Percentiles rank a stretch among this genome's conserved stretches.
phyloP scores from a whole-genome alignment of 2,329 filamentous ascomycete species.

The Camptophora hylomeconis region DNA sequence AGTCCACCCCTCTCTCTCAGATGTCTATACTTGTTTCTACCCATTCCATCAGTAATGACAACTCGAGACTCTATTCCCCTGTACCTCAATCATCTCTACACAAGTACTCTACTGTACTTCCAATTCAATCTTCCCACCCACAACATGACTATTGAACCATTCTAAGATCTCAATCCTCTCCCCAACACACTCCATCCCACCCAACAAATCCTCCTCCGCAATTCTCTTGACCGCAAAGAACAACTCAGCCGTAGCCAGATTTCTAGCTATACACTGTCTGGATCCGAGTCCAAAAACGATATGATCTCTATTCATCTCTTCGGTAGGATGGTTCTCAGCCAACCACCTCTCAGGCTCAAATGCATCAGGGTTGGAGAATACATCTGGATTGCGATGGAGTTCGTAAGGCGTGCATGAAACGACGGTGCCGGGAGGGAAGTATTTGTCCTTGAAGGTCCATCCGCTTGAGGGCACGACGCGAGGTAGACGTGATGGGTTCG shows the following conservation, averaged over 20 bases:
- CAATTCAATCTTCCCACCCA: slow-evolving; percentile 32
- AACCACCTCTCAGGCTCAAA: slow-evolving; percentile 40
- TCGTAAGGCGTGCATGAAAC: slow-evolving; percentile 34
- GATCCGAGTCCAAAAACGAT: slow-evolving; percentile 38
- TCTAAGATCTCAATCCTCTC: slow-evolving; percentile 38
- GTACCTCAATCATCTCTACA: too few relatives aligned
- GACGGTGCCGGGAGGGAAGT: slow-evolving; percentile 31
- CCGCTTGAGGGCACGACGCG: slow-evolving; percentile 32
- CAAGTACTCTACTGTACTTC: too few relatives aligned
- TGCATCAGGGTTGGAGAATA: slow-evolving; percentile 29
- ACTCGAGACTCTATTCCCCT: too few relatives aligned
- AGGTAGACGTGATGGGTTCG: slow-evolving; percentile 39
- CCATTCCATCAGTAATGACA: too few relatives aligned
- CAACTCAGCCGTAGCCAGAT: slow-evolving; percentile 34
- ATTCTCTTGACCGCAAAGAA: slow-evolving; percentile 30
- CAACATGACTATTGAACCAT: slow-evolving; percentile 44
- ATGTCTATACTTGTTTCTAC: too few relatives aligned
- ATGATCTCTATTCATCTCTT: slow-evolving; percentile 30
- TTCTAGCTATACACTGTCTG: slow-evolving; percentile 38
- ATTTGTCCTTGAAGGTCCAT: slow-evolving; percentile 23
- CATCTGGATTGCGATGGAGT: slow-evolving; percentile 32
- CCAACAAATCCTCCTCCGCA: slow-evolving; percentile 30
- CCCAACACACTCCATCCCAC: slow-evolving; percentile 28
- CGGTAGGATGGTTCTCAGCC: slow-evolving; percentile 17
- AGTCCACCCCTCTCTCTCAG: too few relatives aligned